These are phyloP conservation scores for Hypoxylon lenormandii DNA, from an alignment of 495 filamentous ascomycete species.

Conservation along the genomic window DNA sequence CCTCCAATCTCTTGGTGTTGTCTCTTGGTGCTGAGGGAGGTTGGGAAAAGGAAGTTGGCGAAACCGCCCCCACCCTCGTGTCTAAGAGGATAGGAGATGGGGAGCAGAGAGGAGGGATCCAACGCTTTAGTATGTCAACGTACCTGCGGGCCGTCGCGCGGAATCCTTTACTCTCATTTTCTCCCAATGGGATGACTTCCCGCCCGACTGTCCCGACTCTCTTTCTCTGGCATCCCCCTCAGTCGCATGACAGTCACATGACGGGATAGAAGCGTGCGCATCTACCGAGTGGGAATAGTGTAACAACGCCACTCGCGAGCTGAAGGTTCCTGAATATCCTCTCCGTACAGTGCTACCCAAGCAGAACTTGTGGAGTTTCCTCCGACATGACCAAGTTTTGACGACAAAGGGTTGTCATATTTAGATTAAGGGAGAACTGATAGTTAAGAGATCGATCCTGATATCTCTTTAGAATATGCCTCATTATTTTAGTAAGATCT, in stretches of 20 bases:
- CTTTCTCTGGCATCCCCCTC: background rate
- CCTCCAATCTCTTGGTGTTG: slow-evolving; percentile 8
- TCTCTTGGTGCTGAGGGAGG: too few relatives aligned
- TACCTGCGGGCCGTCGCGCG: slow-evolving; percentile 12
- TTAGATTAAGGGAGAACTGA: too few relatives aligned
- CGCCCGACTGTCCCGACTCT: background rate
- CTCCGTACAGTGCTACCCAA: background rate
- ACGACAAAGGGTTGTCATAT: too few relatives aligned
- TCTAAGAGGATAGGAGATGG: too few relatives aligned
- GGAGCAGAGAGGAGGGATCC: slow-evolving; percentile 2
- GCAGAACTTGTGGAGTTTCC: background rate
- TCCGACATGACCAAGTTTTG: too few relatives aligned
- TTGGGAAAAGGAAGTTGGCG: too few relatives aligned
- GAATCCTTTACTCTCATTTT: slow-evolving; percentile 1
- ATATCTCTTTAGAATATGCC: too few relatives aligned
- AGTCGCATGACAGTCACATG: slow-evolving; percentile 15
- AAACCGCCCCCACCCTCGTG: too few relatives aligned
- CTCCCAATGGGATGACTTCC: slow-evolving; percentile 32
- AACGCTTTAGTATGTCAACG: background rate
- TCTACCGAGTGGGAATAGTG: background rate
- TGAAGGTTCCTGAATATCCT: background rate
- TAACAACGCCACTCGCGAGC: background rate
- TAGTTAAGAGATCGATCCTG: too few relatives aligned
- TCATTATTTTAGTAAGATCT: too few relatives aligned
- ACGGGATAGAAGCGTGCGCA: background rate